Evolutionary conservation across 345 rosid species (phyloP).

Genomic region (Geranium brycei): DNA sequence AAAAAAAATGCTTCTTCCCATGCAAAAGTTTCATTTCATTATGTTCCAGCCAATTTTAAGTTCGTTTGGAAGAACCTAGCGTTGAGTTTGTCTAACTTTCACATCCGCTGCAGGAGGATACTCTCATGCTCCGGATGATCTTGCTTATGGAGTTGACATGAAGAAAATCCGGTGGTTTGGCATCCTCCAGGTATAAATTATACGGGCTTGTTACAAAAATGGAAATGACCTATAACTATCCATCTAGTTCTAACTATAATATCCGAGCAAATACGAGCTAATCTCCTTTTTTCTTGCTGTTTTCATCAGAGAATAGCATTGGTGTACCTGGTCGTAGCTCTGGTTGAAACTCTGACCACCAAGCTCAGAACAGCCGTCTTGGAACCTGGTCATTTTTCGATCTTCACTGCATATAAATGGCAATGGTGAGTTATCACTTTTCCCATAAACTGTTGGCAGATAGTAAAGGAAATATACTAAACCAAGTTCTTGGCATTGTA

Average conservation of each 20-base stretch:
- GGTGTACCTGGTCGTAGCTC: constrained; percentile 46
- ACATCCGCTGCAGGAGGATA: constrained; percentile 37
- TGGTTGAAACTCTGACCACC: constrained; percentile 39
- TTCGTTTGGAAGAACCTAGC: too few relatives aligned
- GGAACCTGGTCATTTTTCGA: constrained; percentile 33
- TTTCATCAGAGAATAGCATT: constrained; percentile 47
- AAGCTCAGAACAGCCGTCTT: constrained; percentile 31
- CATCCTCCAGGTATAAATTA: constrained; percentile 42
- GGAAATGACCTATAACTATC: not conserved
- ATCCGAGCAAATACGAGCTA: not conserved
- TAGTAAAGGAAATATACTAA: not conserved
- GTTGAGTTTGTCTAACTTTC: not conserved
- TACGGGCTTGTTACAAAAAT: not conserved
- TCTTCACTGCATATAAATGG: constrained; percentile 43
- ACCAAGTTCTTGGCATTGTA: not conserved
- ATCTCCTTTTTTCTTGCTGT: not conserved
- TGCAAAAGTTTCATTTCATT: too few relatives aligned
- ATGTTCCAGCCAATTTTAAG: too few relatives aligned
- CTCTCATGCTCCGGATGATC: constrained; percentile 49
- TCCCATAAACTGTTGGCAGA: not conserved
- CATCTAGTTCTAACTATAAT: not conserved
- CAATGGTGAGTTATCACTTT: constrained; percentile 32
- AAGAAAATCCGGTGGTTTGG: constrained; percentile 51
- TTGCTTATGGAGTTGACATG: constrained; percentile 58
- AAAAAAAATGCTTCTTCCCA: too few relatives aligned